These are phyloP conservation scores for Tetracladium setigerum DNA, from an alignment of 495 filamentous ascomycete genomes.

Conservation along the genomic window DNA sequence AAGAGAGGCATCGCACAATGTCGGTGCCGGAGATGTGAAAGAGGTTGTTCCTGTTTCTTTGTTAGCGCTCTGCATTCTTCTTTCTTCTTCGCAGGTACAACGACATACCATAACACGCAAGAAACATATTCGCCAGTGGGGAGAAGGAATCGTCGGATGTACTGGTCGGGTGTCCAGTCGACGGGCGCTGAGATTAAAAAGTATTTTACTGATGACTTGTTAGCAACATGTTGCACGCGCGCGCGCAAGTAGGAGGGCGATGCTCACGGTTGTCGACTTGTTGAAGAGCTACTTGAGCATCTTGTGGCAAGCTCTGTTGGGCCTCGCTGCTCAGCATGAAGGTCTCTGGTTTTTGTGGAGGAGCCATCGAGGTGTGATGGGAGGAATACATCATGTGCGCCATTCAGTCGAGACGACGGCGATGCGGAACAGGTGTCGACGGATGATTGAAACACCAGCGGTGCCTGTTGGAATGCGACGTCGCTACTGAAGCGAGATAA, in stretches of 20 bases:
- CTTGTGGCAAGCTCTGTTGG: conserved; percentile 90
- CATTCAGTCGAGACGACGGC: conserved; percentile 24
- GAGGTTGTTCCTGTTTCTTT: conserved; percentile 77
- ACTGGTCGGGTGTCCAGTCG: conserved; percentile 94
- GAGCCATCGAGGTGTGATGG: conserved; percentile 39
- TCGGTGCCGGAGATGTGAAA: conserved; percentile 99
- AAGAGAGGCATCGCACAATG: conserved; percentile 95
- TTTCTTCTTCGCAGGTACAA: background rate
- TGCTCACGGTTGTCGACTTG: conserved; percentile 96
- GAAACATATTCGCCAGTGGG: conserved; percentile 98
- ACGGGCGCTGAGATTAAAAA: conserved; percentile 98
- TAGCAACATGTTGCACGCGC: conserved; percentile 7
- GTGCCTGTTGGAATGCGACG: conserved; percentile 10
- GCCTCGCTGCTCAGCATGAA: conserved; percentile 97
- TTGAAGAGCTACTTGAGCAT: conserved; percentile 93
- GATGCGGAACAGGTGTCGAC: conserved; percentile 7
- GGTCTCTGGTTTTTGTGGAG: conserved; percentile 84
- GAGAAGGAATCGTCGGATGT: conserved; percentile 89
- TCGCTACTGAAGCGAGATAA: conserved; percentile 4
- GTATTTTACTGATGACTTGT: conserved; percentile 77
- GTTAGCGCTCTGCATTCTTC: conserved; percentile 16
- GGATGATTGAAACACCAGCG: conserved; percentile 10
- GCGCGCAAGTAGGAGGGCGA: background rate
- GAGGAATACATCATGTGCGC: conserved; percentile 43
- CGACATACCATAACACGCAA: conserved; percentile 83